Conservation (phyloP, 2,329 filamentous ascomycete species). For the Madurella mycetomatis region DNA sequence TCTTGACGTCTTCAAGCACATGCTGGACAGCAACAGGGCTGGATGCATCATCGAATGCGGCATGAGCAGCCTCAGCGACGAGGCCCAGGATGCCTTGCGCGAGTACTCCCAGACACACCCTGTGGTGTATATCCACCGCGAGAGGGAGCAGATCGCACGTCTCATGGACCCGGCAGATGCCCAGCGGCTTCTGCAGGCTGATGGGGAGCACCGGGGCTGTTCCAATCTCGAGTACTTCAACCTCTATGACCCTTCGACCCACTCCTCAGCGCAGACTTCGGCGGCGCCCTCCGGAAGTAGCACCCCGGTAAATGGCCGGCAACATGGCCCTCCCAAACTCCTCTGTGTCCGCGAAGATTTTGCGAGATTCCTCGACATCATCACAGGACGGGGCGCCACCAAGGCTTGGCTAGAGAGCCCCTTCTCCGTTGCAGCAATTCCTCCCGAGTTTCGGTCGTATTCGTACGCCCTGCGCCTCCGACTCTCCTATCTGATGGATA, state of each 20-base stretch:
- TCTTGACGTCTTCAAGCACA: conserved; percentile 56
- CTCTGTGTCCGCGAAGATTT: conserved; percentile 59
- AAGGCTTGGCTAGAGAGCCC: conserved; percentile 54
- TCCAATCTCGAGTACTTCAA: conserved; percentile 72
- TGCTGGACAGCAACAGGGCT: conserved; percentile 54
- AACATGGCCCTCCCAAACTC: conserved; percentile 52
- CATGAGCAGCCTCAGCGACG: conserved; percentile 58
- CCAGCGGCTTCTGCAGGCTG: conserved; percentile 51
- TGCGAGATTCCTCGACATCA: conserved; percentile 53
- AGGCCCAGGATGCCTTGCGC: conserved; percentile 53
- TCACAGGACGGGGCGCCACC: conserved; percentile 50
- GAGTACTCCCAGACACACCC: conserved; percentile 61
- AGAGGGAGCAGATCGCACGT: conserved; percentile 56
- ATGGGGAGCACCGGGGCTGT: conserved; percentile 55
- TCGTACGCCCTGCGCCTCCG: conserved; percentile 62
- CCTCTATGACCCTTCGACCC: conserved; percentile 45
- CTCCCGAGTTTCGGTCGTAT: conserved; percentile 52
- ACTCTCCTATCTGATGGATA: conserved; percentile 52
- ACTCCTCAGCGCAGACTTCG: conserved; percentile 21
- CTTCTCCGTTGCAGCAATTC: conserved; percentile 55
- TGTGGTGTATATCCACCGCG: conserved; percentile 65
- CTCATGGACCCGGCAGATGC: conserved; percentile 53
- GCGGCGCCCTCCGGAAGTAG: conserved; percentile 19
- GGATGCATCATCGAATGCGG: conserved; percentile 67
- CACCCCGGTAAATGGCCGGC: conserved; percentile 26